Base-by-base conservation (phyloP, 1,284 basidiomycete genomes). In the Heterobasidion annosum region DNA sequence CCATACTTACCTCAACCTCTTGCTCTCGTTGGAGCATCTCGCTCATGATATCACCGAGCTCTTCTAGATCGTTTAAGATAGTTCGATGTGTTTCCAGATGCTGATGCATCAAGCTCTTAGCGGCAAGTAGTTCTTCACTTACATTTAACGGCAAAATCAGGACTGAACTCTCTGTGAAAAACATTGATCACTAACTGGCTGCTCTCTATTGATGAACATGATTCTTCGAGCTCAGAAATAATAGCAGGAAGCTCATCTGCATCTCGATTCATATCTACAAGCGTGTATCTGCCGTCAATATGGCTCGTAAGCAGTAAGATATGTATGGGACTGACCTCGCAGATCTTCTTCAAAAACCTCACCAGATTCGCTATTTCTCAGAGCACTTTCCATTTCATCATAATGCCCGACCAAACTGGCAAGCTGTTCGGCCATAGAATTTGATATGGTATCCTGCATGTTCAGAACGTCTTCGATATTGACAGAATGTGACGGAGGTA, bases 31-130 rank as follows among this genome's bases (percentile, higher is more conserved):
- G 73, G 5, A 91, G 67, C 84, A 91, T 89, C 52, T 85, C 82
- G 0, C 73, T 70, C 82, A 91, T 88, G 52, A 89, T 86, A 18
- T 84, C 81, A 1, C 83, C 87, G 3, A 91, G 73, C 60, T 85
- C 82, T 48, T 90, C 86, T 13, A 91, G 72, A 60, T 85, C 78
- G 50, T 79, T 73, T n/a, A 90, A 66, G 5, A 73, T 76, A 25
- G 61, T 66, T 19, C 68, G 64, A 25, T 84, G 75, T 43, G 73
- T 70, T 8, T 75, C 70, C 6, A 87, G 62, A 57, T 78, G 74
- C 51, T 72, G 70, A 54, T 76, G 70, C 18, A 72, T 67, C 10
- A 64, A 62, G 13, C 67, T 67, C 60, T 79, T 81, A 2, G 73
- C 70, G 4, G 71, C 62, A 3, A 68, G 57, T 32, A 88, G 66